Evolutionary conservation across 1,139 yeast species (phyloP).

Genomic region (Sugiyamaella novakii): DNA sequence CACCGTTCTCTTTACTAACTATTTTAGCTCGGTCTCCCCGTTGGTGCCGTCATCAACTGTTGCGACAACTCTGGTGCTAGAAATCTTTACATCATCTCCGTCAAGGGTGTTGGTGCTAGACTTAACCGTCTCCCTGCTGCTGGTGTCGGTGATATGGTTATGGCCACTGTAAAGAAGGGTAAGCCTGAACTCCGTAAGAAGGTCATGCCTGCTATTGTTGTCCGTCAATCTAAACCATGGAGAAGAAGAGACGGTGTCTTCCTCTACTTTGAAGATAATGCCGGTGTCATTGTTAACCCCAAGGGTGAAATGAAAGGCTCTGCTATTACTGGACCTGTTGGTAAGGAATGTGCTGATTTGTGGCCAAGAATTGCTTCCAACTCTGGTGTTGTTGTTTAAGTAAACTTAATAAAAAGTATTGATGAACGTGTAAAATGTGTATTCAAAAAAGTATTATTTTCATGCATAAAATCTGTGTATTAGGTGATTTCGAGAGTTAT

Average conservation of each 20-base stretch:
- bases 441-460: slow-evolving; percentile 20
- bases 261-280: slow-evolving; percentile 99
- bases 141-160: slow-evolving; percentile 99
- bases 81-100: slow-evolving; percentile 98
- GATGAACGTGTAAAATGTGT: slow-evolving; percentile 17
- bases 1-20: slow-evolving; percentile 25
- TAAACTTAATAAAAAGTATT: slow-evolving; percentile 22
- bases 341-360: slow-evolving; percentile 99
- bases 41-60: slow-evolving; percentile 99
- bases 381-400: slow-evolving; percentile 99
- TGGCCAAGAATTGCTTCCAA: slow-evolving; percentile 99
- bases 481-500: too few species aligned
- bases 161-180: slow-evolving; percentile 99
- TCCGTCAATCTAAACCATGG: slow-evolving; percentile 99
- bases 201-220: slow-evolving; percentile 99
- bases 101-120: slow-evolving; percentile 99
- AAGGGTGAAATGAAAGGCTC: slow-evolving; percentile 99
- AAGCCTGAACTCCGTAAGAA: slow-evolving; percentile 99
- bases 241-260: slow-evolving; percentile 99
- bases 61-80: slow-evolving; percentile 99
- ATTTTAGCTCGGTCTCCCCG: slow-evolving; percentile 95
- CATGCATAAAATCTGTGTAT: background rate
- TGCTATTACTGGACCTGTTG: slow-evolving; percentile 99
- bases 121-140: slow-evolving; percentile 99
- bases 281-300: slow-evolving; percentile 99